phyloP scores from a whole-genome alignment of 441 rosid genomes.

The Jatropha podagrica region DNA sequence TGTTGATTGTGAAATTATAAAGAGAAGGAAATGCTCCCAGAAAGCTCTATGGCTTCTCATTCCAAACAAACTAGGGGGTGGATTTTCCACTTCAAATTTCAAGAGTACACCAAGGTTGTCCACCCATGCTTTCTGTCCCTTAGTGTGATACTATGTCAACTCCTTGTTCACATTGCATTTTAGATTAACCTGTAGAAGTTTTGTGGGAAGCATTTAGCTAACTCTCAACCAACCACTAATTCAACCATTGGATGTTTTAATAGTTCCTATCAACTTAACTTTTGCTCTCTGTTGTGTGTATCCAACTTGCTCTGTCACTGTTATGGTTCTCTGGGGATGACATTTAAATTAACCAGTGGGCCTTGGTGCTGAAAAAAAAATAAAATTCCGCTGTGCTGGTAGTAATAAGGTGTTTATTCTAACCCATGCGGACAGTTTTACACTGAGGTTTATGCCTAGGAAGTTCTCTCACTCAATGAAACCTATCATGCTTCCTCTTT shows the following conservation, averaged over 20 bases:
- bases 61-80: background rate
- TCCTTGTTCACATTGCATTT: background rate
- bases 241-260: background rate
- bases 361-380: background rate
- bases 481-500: background rate
- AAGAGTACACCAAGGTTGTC: background rate
- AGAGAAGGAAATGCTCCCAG: background rate
- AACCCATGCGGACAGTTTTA: background rate
- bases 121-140: background rate
- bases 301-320: background rate
- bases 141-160: background rate
- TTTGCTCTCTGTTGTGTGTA: background rate
- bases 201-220: background rate
- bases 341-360: background rate
- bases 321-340: background rate
- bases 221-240: background rate
- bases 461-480: background rate
- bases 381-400: background rate
- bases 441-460: background rate
- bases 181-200: background rate
- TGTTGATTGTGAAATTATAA: background rate
- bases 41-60: background rate
- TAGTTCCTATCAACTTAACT: background rate
- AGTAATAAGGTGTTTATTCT: background rate
- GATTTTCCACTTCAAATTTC: background rate